These are phyloP conservation scores for Suhomyces sp. DNA, from an alignment of 805 yeast species.

Conservation along the genomic window DNA sequence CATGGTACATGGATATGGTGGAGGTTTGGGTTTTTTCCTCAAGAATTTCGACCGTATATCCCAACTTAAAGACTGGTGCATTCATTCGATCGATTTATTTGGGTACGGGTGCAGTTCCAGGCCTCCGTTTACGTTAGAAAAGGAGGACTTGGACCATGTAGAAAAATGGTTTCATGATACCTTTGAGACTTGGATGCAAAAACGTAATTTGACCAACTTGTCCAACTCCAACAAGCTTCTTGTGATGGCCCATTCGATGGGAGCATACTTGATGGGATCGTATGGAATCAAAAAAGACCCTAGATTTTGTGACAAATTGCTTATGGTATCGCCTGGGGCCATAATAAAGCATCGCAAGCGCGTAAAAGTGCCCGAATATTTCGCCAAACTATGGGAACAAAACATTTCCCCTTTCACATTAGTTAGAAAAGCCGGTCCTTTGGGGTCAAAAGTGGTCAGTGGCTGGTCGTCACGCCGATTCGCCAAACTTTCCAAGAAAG, in stretches of 20 bases:
- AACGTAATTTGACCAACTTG: slow-evolving; percentile 39
- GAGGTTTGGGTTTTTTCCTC: slow-evolving; percentile 44
- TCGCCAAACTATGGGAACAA: slow-evolving; percentile 76
- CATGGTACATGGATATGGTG: slow-evolving; percentile 47
- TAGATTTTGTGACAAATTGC: slow-evolving; percentile 56
- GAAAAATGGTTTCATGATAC: slow-evolving; percentile 67
- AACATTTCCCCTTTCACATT: slow-evolving; percentile 83
- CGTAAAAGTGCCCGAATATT: slow-evolving; percentile 69
- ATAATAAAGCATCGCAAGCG: slow-evolving; percentile 48
- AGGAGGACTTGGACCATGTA: slow-evolving; percentile 45
- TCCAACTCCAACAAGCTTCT: slow-evolving; percentile 41
- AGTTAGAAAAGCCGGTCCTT: slow-evolving; percentile 72
- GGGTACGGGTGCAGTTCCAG: slow-evolving; percentile 92
- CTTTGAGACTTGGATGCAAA: slow-evolving; percentile 57
- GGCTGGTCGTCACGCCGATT: slow-evolving; percentile 89
- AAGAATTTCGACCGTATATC: slow-evolving; percentile 32
- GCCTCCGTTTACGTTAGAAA: slow-evolving; percentile 55
- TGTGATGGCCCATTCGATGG: slow-evolving; percentile 85
- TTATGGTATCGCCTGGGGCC: slow-evolving; percentile 92
- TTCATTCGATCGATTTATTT: slow-evolving; percentile 82
- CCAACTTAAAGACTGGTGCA: slow-evolving; percentile 51
- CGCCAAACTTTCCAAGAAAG: slow-evolving; percentile 47
- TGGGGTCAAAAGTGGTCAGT: slow-evolving; percentile 81
- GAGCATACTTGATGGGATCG: slow-evolving; percentile 75
- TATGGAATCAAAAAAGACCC: slow-evolving; percentile 61